Evolutionary conservation across 2,329 filamentous ascomycete genomes (phyloP).

Genomic region (Diaporthe capsici): DNA sequence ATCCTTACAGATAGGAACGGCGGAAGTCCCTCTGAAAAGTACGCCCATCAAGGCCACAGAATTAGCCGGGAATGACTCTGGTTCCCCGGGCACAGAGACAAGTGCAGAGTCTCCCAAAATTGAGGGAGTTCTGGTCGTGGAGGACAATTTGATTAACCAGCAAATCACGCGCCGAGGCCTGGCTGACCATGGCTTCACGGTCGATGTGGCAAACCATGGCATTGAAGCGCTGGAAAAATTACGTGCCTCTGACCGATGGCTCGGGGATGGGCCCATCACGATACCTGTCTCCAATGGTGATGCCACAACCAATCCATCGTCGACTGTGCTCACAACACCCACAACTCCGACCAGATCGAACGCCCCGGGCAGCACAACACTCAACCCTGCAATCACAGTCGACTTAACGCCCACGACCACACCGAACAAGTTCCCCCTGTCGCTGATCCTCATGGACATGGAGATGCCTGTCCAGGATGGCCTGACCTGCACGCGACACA

Average conservation of each 20-base stretch:
- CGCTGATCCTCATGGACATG: conserved; percentile 81
- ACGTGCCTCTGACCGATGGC: conserved; percentile 49
- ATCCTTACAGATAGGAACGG: conserved; percentile 41
- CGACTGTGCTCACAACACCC: conserved; percentile 7
- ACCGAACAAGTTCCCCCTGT: conserved; percentile 57
- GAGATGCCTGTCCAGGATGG: conserved; percentile 84
- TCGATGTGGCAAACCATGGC: conserved; percentile 66
- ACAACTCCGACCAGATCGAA: conserved; percentile 25
- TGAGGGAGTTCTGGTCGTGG: conserved; percentile 66
- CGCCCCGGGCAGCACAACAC: not conserved
- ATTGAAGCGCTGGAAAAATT: conserved; percentile 55
- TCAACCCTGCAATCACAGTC: not conserved
- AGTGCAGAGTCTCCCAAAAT: conserved; percentile 47
- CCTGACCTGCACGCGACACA: conserved; percentile 74
- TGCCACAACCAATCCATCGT: conserved; percentile 18
- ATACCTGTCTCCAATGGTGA: conserved; percentile 10
- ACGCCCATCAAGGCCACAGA: conserved; percentile 35
- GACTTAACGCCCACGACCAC: conserved; percentile 32
- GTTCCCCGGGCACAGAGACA: conserved; percentile 26
- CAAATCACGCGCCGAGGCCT: conserved; percentile 68
- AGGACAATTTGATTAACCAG: conserved; percentile 74
- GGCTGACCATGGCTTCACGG: conserved; percentile 62
- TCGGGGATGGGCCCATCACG: conserved; percentile 35
- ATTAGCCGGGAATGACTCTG: conserved; percentile 13
- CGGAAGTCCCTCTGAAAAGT: conserved; percentile 40